Evolutionary conservation across 2,329 filamentous ascomycete species (phyloP), one percentile per base, ranked within the genome.

Genomic region (Cladophialophora carrionii): DNA sequence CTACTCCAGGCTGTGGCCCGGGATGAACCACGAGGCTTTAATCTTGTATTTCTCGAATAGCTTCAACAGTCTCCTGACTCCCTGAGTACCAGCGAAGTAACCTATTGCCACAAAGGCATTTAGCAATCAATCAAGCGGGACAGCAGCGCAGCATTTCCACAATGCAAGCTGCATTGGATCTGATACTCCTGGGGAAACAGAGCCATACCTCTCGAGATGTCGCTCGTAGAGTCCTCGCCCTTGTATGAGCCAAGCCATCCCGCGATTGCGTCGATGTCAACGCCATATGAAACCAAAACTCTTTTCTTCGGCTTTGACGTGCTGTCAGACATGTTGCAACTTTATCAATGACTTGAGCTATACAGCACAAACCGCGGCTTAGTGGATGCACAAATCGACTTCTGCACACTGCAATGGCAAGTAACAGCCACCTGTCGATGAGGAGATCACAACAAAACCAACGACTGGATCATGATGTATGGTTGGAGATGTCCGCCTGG

Each of bases 181-280:
- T 51, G 10, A 22, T 22, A 20, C 17, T 10, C 3, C 12, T 12
- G 34, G n/a, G 20, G 17, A 34, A 34, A n/a, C 17, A 17, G 24
- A 9, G n/a, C 49, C 61, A 26, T 57, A 85, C 87, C 88, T 81
- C 89, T 82, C 73, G 85, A 88, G 68, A 92, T 91, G 71, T 92
- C 89, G 72, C 83, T 89, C 0, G 84, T 86, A 12, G 84, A 88
- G 73, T 92, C 89, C 74, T 91, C 84, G 37, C 90, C 88, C 20
- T 87, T 88, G 71, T 92, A 92, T 0, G 86, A 89, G 0, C 89
- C 89, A 0, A 92, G 80, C 89, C 89, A 92, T 9, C 89, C 88
- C 1, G 88, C 85, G 1, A 91, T 87, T 12, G 88, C 89, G 68
- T 92, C 89, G 29, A 92, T 87, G 66, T 92, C 89, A 26, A 91